Evolutionary conservation across 2,329 filamentous ascomycete species (phyloP), one percentile per base, ranked within the genome.

Genomic region (Cladophialophora bantiana): DNA sequence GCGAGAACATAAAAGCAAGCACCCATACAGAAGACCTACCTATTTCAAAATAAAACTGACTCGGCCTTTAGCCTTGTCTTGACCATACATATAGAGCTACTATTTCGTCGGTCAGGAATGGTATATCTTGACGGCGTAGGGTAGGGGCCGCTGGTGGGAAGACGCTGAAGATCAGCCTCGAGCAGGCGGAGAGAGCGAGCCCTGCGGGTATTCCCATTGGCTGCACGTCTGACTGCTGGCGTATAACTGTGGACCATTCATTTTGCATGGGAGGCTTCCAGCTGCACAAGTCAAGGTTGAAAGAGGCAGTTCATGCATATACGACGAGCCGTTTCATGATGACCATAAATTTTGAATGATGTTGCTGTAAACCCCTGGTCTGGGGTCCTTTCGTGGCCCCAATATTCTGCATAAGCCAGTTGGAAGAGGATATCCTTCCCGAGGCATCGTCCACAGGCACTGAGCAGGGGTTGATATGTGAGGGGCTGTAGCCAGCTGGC

Each of bases 161-260:
- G 45, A 18, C 34, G 26, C 35, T 32, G 45, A 52, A 50, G 20
- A 32, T 26, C 59, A 54, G 59, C 59, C 34, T 48, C 34, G 31
- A n/a, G n/a, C 20, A 31, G 59, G 32, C 3, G 3, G 34, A 61
- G 18, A 20, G 53, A 26, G 26, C 26, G 26, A 26, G 26, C 26
- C 2, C 31, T 10, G 7, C 48, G 45, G 45, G 35, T 53, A 61
- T 38, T 15, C 48, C 48, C 2, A 61, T 54, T 61, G 48, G 59
- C n/a, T 32, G 45, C 12, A 53, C 34, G 7, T 35, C 5, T 12
- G 35, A 53, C 13, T 20, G n/a, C 45, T 7, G 2, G 59, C 6
- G 26, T 61, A 61, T 61, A 61, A 9, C 12, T 61, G 59, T 61
- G 59, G 59, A 61, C 48, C 59, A 61, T 50, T 61, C 45, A 61